These are phyloP conservation scores for Coemansia sp. DNA, from an alignment of 192 early-diverging fungal genomes.

Conservation along the genomic window DNA sequence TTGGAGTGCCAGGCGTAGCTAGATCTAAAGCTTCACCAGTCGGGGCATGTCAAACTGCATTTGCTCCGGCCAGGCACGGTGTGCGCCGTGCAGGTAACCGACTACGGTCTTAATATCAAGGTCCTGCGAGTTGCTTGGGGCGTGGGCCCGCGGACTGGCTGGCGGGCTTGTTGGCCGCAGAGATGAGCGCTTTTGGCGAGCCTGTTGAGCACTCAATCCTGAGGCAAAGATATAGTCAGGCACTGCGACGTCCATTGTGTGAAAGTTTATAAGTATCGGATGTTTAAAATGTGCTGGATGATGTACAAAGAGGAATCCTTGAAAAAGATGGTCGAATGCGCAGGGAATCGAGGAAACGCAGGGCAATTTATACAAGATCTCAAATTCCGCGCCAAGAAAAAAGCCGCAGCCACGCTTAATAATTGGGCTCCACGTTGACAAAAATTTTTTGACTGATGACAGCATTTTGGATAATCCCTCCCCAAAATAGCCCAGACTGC, in stretches of 20 bases:
- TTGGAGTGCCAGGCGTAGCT: background rate
- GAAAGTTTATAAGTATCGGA: background rate
- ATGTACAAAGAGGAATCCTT: background rate
- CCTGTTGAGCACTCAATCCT: conserved; percentile 47
- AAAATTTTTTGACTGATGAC: background rate
- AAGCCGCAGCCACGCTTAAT: conserved; percentile 3
- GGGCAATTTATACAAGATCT: background rate
- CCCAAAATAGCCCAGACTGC: conserved; percentile 6
- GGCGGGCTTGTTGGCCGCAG: conserved; percentile 28
- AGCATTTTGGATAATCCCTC: conserved; percentile 6
- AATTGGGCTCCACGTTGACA: background rate
- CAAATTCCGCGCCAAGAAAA: background rate
- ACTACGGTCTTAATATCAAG: conserved; percentile 45
- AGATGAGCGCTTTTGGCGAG: conserved; percentile 33
- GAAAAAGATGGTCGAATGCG: background rate
- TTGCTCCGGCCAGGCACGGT: conserved; percentile 44
- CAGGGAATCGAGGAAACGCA: background rate
- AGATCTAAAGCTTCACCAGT: conserved; percentile 35
- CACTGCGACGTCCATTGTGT: conserved; percentile 30
- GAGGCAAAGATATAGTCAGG: conserved; percentile 53
- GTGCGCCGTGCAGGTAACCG: conserved; percentile 32
- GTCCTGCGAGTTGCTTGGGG: conserved; percentile 8
- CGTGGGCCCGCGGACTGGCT: conserved; percentile 14
- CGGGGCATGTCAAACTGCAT: conserved; percentile 52
- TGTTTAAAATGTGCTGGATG: background rate